Conservation (phyloP, 805 yeast genomes). For the Monosporozyma aerobia region DNA sequence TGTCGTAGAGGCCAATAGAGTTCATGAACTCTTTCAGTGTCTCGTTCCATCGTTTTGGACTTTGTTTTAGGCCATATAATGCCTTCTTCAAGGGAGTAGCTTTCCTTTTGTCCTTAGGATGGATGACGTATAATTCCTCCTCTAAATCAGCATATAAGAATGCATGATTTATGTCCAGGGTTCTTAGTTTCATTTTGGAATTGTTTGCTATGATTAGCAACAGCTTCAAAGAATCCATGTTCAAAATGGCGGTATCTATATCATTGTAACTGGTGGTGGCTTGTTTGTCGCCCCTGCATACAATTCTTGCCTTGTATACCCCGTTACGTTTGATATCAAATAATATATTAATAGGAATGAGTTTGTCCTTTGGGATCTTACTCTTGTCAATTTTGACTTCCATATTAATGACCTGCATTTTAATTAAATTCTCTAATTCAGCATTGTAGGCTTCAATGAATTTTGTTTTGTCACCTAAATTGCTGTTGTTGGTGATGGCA, state of each 20-base stretch:
- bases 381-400: neutral
- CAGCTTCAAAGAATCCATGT: slow-evolving; percentile 1
- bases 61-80: slow-evolving; percentile 5
- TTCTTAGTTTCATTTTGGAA: neutral
- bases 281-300: slow-evolving; percentile 5
- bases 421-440: slow-evolving; percentile 3
- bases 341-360: neutral
- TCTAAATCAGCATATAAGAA: neutral
- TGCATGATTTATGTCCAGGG: slow-evolving; percentile 6
- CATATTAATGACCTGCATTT: slow-evolving; percentile 1
- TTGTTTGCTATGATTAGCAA: slow-evolving; percentile 4
- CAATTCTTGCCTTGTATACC: slow-evolving; percentile 4
- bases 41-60: slow-evolving; percentile 6
- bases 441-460: slow-evolving; percentile 1
- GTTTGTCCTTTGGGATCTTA: too few species aligned
- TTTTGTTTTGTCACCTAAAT: neutral
- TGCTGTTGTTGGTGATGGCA: slow-evolving; percentile 6
- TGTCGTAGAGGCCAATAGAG: slow-evolving; percentile 2
- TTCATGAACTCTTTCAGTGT: slow-evolving; percentile 4
- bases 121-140: neutral
- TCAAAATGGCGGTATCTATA: neutral
- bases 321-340: slow-evolving; percentile 7
- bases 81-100: slow-evolving; percentile 3
- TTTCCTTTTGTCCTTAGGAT: neutral
- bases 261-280: too few species aligned